Percentiles rank a stretch among this genome's conserved stretches.
These are phyloP conservation scores for Ophiostoma perfectum DNA, from an alignment of 2,329 filamentous ascomycete species.

Conservation along the genomic window DNA sequence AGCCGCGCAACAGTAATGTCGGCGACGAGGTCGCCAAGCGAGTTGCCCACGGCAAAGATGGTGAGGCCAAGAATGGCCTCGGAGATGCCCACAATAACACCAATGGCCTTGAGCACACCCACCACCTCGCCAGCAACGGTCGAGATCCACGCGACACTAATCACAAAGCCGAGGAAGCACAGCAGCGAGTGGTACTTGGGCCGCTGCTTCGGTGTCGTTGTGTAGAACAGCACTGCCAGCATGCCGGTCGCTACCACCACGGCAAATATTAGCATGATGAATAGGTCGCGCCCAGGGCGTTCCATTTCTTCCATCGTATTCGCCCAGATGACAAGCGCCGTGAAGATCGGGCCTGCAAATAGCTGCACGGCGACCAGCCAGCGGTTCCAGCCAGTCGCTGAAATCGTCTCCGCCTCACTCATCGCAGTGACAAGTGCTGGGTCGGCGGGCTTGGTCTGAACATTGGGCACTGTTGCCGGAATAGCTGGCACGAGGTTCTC, in stretches of 20 bases:
- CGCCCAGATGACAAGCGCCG: conserved; percentile 69
- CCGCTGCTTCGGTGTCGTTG: conserved; percentile 61
- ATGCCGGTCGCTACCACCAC: conserved; percentile 64
- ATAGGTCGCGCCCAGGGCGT: conserved; percentile 46
- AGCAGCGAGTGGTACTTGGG: conserved; percentile 71
- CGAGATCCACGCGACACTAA: conserved; percentile 93
- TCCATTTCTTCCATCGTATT: conserved; percentile 56
- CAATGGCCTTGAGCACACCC: conserved; percentile 85
- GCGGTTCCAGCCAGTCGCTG: conserved; percentile 61
- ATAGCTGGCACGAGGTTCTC: not conserved
- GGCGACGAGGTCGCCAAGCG: conserved; percentile 85
- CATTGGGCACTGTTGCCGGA: not conserved
- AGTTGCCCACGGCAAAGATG: conserved; percentile 94
- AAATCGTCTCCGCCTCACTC: not conserved
- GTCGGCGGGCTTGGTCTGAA: not conserved
- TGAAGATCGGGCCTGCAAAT: conserved; percentile 80
- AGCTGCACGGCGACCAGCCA: conserved; percentile 85
- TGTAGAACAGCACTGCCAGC: conserved; percentile 60
- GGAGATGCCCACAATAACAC: conserved; percentile 85
- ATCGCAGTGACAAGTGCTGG: not conserved
- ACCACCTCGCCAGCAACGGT: conserved; percentile 95
- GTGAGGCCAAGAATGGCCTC: conserved; percentile 93
- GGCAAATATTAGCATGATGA: conserved; percentile 56
- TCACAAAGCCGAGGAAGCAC: conserved; percentile 84
- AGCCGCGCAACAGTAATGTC: conserved; percentile 90